Percentiles rank a stretch among this genome's conserved stretches.
Evolutionary conservation across 805 yeast genomes (phyloP).

Genomic region (Wickerhamiella azymoides): DNA sequence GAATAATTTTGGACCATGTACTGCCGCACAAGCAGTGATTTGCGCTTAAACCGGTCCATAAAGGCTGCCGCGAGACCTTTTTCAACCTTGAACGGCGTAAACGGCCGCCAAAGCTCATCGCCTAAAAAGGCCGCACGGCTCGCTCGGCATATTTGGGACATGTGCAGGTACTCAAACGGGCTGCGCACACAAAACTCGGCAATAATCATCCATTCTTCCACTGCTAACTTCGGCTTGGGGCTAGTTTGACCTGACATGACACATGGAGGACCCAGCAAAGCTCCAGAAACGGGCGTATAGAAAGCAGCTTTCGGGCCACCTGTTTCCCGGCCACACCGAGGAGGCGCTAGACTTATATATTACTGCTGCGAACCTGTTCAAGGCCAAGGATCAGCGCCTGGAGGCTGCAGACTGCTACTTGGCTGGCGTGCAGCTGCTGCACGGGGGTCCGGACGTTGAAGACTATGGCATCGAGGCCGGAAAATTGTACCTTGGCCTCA

Average conservation of each 20-base stretch:
- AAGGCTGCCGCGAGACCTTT: neutral
- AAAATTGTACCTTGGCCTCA: constrained; percentile 10
- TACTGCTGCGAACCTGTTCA: constrained; percentile 5
- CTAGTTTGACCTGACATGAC: neutral
- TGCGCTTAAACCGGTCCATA: neutral
- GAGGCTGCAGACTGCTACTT: constrained; percentile 5
- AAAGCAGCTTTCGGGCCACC: neutral
- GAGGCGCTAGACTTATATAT: constrained; percentile 4
- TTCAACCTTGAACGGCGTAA: neutral
- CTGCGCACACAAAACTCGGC: neutral
- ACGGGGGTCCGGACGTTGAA: constrained; percentile 8
- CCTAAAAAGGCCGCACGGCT: neutral
- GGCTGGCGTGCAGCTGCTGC: neutral
- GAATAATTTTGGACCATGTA: neutral
- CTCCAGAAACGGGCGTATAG: constrained; percentile 2
- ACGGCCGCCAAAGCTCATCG: neutral
- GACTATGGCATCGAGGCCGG: constrained; percentile 10
- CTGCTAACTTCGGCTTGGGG: neutral
- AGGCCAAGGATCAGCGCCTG: neutral
- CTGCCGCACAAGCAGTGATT: neutral
- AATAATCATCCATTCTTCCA: constrained; percentile 1
- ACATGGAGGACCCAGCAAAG: constrained; percentile 4
- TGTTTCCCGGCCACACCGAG: neutral
- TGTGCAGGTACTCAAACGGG: neutral
- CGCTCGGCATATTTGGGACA: constrained; percentile 1